Base-by-base conservation (phyloP, 73 alveolate genomes). In the Uronychia setigera region DNA sequence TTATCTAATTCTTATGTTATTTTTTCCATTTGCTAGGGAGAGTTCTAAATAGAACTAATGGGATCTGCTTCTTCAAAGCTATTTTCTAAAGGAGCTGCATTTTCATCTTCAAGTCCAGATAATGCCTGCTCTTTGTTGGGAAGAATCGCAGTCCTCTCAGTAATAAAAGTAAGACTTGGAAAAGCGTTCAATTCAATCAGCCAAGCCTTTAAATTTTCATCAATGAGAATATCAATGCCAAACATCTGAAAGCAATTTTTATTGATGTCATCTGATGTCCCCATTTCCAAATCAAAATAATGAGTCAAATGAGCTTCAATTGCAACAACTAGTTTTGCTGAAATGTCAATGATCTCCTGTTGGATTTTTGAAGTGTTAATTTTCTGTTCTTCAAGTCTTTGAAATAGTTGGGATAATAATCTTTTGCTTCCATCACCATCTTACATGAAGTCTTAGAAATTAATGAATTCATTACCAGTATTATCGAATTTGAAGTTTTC, bases 161-260 rank as follows among this genome's bases (percentile, higher is more conserved):
- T 32, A 31, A 35, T 35, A 1, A 82, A 85, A 30, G 75, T 86
- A 27, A 97, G 86, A 60, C 92, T 60, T 25, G 99, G 99, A 88
- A 93, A 91, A n/a, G 95, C 93, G 87, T 97, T 95, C 0, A 92
- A 80, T 83, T 97, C 99, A 29, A 97, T 84, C 74, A 97, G 84
- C 97, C 94, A 97, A 34, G 95, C 94, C 80, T 96, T 88, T 29
- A 88, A 88, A 59, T 94, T 75, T 77, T 80, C 91, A 78, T 95
- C 98, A 26, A 97, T 67, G 31, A 97, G 75, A 14, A 97, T 89
- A 83, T 97, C 99, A 79, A 95, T 80, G n/a, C 98, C 96, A 59
- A 95, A 80, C 28, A 97, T 87, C 59, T 97, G 93, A 83, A 95
- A 97, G 85, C 92, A 89, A 26, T 92, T 93, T 57, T 46, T 46